Conservation (phyloP, 1,139 yeast genomes). For the Sugiyamaella grinbergsii region DNA sequence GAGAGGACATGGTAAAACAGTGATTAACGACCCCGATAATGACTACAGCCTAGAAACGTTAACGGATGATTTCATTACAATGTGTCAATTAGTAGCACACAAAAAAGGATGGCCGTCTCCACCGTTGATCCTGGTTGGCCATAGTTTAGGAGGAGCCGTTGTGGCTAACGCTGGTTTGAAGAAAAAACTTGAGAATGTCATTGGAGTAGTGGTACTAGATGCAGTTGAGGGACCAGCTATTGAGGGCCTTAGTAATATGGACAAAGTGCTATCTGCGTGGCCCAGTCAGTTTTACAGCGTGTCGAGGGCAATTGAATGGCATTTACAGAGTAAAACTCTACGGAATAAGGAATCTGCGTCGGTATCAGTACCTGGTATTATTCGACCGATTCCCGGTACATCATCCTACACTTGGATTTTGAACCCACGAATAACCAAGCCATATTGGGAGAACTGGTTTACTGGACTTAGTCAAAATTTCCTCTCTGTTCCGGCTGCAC, state of each 20-base stretch:
- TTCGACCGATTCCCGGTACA: conserved; percentile 10
- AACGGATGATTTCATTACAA: conserved; percentile 55
- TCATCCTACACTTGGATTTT: conserved; percentile 55
- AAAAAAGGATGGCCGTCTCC: conserved; percentile 40
- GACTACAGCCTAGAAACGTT: conserved; percentile 57
- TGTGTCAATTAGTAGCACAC: conserved; percentile 48
- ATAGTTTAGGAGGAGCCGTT: conserved; percentile 90
- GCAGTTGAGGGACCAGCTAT: conserved; percentile 94
- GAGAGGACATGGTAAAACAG: conserved; percentile 77
- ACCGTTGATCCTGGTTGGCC: conserved; percentile 69
- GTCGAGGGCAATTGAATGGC: conserved; percentile 81
- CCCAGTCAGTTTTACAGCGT: conserved; percentile 60
- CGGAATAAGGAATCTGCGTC: conserved; percentile 63
- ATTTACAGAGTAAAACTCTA: conserved; percentile 54
- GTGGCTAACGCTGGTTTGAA: conserved; percentile 54
- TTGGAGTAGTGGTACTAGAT: conserved; percentile 77
- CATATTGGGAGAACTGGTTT: conserved; percentile 87
- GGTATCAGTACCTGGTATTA: conserved; percentile 69
- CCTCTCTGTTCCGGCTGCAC: conserved; percentile 57
- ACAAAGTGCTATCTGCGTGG: conserved; percentile 57
- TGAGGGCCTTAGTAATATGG: conserved; percentile 67
- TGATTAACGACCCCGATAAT: conserved; percentile 31
- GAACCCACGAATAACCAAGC: conserved; percentile 59
- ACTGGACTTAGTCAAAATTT: conserved; percentile 66
- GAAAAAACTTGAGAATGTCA: conserved; percentile 28